A percentile compares a stretch with the other conserved stretches of the same genome.
These are phyloP conservation scores for Quercus engelmannii DNA, from an alignment of 306 rosid genomes.

Conservation along the genomic window DNA sequence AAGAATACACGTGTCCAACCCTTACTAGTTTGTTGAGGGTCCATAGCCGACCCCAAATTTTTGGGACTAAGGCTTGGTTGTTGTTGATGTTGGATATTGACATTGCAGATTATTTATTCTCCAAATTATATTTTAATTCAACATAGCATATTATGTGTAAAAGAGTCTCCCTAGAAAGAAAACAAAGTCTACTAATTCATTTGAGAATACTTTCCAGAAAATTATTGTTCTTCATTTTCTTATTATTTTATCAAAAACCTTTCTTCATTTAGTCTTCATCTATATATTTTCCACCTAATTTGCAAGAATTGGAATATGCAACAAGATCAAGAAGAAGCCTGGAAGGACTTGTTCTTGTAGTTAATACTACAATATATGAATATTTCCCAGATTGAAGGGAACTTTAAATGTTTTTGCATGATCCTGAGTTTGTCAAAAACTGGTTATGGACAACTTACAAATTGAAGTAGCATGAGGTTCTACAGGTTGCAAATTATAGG, in stretches of 20 bases:
- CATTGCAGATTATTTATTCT: no score
- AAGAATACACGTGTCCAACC: no score
- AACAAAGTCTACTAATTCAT: not conserved
- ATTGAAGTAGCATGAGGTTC: not conserved
- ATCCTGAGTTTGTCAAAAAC: not conserved
- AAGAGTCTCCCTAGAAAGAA: not conserved
- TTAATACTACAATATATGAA: not conserved
- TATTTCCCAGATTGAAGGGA: not conserved
- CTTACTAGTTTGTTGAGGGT: no score
- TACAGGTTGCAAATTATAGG: not conserved
- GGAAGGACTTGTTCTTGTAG: not conserved
- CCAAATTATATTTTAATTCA: no score
- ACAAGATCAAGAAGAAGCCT: not conserved
- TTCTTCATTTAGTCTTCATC: not conserved
- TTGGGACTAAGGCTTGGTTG: no score
- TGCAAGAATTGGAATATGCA: not conserved
- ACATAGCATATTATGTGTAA: no score
- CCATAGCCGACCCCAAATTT: no score
- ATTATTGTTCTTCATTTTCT: not conserved
- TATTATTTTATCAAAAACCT: not conserved
- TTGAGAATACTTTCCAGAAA: not conserved
- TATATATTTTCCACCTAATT: not conserved
- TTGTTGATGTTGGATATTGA: no score
- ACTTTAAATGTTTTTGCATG: not conserved
- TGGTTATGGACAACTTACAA: not conserved